Conservation (phyloP, 768 basidiomycete genomes). For the Tulasnella sp. region DNA sequence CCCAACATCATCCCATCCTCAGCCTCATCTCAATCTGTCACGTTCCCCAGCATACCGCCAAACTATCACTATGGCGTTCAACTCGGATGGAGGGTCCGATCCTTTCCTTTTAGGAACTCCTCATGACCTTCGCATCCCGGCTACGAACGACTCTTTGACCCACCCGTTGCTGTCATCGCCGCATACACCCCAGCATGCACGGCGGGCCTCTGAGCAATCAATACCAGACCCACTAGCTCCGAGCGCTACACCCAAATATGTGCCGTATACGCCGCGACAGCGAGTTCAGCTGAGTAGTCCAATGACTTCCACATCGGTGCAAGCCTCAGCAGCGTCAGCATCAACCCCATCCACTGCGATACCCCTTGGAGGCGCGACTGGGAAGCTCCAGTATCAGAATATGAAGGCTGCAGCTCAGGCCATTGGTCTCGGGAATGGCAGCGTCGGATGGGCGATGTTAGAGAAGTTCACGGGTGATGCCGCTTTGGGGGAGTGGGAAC, state of each 20-base stretch:
- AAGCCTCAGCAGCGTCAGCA: constrained; percentile 28
- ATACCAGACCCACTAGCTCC: constrained; percentile 13
- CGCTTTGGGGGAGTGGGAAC: constrained; percentile 51
- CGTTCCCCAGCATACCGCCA: too few relatives aligned
- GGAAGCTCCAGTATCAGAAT: constrained; percentile 58
- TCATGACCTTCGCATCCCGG: neutral
- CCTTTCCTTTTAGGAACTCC: constrained; percentile 4
- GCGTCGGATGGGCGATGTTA: constrained; percentile 65
- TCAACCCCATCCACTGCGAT: constrained; percentile 31
- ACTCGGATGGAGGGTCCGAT: neutral
- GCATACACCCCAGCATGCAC: neutral
- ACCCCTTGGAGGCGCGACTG: constrained; percentile 48
- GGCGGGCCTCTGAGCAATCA: neutral
- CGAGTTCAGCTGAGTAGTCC: constrained; percentile 32
- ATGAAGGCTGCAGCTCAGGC: constrained; percentile 61
- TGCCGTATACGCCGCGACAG: constrained; percentile 68
- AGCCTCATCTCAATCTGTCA: too few relatives aligned
- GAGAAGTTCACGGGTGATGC: constrained; percentile 47
- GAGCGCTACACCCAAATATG: constrained; percentile 41
- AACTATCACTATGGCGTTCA: too few relatives aligned
- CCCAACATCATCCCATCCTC: too few relatives aligned
- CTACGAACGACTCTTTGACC: too few relatives aligned
- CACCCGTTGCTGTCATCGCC: neutral
- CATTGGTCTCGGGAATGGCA: constrained; percentile 51
- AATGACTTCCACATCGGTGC: constrained; percentile 37